Evolutionary conservation across 768 basidiomycete species (phyloP).

Genomic region (Dioszegia hungarica): DNA sequence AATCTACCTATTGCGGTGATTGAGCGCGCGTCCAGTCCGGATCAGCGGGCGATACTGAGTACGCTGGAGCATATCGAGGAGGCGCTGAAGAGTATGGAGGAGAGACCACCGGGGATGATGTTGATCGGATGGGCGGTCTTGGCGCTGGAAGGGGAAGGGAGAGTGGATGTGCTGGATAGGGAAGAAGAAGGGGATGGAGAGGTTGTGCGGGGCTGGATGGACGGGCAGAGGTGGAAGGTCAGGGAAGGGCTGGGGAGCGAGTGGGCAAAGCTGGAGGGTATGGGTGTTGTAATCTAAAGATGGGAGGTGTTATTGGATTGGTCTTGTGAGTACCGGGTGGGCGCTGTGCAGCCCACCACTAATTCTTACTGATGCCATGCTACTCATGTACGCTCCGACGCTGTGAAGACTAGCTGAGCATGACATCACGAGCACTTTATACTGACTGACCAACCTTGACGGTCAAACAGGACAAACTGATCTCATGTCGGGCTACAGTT

Average conservation of each 20-base stretch:
- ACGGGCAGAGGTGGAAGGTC: conserved; percentile 60
- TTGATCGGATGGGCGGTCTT: conserved; percentile 87
- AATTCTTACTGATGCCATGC: too few species aligned
- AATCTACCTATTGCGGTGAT: conserved; percentile 84
- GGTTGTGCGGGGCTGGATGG: conserved; percentile 62
- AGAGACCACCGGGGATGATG: conserved; percentile 94
- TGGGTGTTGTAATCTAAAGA: not conserved
- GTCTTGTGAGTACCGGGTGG: too few species aligned
- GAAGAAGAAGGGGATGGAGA: conserved; percentile 51
- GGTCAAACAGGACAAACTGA: too few species aligned
- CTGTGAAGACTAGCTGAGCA: too few species aligned
- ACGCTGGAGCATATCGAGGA: conserved; percentile 67
- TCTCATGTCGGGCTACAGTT: too few species aligned
- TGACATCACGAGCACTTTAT: too few species aligned
- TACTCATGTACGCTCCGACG: too few species aligned
- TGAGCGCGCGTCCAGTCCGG: conserved; percentile 88
- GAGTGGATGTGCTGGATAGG: conserved; percentile 66
- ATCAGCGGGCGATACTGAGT: conserved; percentile 76
- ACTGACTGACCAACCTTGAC: too few species aligned
- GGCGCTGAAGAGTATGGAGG: conserved; percentile 70
- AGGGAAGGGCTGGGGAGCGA: conserved; percentile 58
- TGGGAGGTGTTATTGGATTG: too few species aligned
- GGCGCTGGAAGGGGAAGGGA: conserved; percentile 67
- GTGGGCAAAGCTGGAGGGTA: conserved; percentile 23
- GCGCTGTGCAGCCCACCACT: too few species aligned